Base-by-base conservation (phyloP, 148 eudicot genomes). In the Chenopodium berlandieri region DNA sequence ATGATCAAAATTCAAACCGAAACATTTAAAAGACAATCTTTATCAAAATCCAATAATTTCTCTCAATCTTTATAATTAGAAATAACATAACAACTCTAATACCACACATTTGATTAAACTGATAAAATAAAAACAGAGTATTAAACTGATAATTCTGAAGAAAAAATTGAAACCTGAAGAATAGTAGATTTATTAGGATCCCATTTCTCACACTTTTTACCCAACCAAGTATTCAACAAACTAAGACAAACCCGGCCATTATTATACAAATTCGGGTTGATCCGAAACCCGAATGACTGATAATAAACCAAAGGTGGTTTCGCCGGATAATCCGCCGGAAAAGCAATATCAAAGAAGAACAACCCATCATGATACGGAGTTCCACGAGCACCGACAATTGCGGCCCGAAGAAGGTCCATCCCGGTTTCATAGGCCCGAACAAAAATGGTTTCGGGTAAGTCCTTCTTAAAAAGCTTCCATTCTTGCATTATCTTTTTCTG, bases 311-410 rank as follows among this genome's bases (percentile, higher is more conserved):
- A 3, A 0, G 98, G 98, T 1, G 98, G 98, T 0, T 47, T 56
- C 4, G 68, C 69, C 31, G 97, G 97, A 78, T 95, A 93, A 31
- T 90, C 87, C 0, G 85, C 19, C 1, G 97, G 98, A 62, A 95
- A 85, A 22, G 60, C 27, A 20, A 95, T 48, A 81, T 93, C 97
- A 68, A 95, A 95, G 72, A 93, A 89, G 85, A 95, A 93, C 9
- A 95, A 87, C 0, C 92, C 93, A 7, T 92, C 92, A 71, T 92
- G 94, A 79, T 95, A 95, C 7, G 98, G 98, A 0, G 98, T 95
- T 1, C 97, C 98, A 0, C 84, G 70, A 58, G 96, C 85, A 12
- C 97, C 98, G 8, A 90, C 80, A n/a, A 93, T 92, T 25, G 87
- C 97, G 2, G 97, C 97, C 67, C 97, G 84, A 10, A 95, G 82